phyloP scores from a whole-genome alignment of 192 early-diverging fungal genomes.

The Backusella luteola region DNA sequence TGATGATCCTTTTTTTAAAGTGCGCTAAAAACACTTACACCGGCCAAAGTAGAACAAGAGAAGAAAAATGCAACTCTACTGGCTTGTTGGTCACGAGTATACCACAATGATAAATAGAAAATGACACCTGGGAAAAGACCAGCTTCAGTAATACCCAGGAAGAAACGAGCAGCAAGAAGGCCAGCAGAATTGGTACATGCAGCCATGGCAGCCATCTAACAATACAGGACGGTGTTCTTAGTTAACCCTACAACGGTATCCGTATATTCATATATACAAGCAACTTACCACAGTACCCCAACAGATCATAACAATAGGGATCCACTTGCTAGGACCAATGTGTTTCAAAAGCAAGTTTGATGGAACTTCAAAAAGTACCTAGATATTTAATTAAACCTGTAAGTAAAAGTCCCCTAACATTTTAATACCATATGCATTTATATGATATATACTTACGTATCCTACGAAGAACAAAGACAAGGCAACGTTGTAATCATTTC shows the following conservation, averaged over 20 bases:
- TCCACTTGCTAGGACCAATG: slow-evolving; percentile 56
- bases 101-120: slow-evolving; percentile 56
- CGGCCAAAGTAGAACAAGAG: slow-evolving; percentile 49
- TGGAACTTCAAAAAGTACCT: slow-evolving; percentile 74
- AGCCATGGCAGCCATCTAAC: slow-evolving; percentile 49
- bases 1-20: slow-evolving; percentile 37
- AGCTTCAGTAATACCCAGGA: slow-evolving; percentile 58
- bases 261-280: background rate
- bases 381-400: slow-evolving; percentile 2
- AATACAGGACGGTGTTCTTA: background rate
- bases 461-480: slow-evolving; percentile 71
- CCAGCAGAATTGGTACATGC: slow-evolving; percentile 39
- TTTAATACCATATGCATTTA: background rate
- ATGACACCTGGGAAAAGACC: slow-evolving; percentile 60
- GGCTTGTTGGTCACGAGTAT: slow-evolving; percentile 45
- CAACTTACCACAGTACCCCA: slow-evolving; percentile 46
- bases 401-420: background rate
- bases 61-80: slow-evolving; percentile 56
- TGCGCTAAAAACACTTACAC: slow-evolving; percentile 40
- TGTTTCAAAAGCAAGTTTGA: slow-evolving; percentile 66
- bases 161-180: slow-evolving; percentile 54
- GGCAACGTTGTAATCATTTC: slow-evolving; percentile 55
- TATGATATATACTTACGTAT: slow-evolving; percentile 37
- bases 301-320: slow-evolving; percentile 53
- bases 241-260: background rate